A percentile compares a stretch with the other conserved stretches of the same genome.
Conservation (phyloP, 495 filamentous ascomycete genomes). For the Podospora tetraspora region DNA sequence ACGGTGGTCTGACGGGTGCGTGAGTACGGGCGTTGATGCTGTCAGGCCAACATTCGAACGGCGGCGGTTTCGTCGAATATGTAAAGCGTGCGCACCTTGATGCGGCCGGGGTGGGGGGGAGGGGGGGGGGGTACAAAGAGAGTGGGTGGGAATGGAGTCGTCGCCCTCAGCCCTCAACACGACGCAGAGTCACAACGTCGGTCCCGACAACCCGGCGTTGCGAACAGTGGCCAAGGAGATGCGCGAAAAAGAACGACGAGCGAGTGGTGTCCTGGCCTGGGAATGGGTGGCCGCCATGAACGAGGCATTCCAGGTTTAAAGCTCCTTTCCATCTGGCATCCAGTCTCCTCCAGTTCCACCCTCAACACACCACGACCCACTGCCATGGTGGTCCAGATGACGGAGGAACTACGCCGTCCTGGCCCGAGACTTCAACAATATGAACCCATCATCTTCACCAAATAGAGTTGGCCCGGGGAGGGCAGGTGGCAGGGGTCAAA, state of each 20-base stretch:
- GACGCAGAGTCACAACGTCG: conserved; percentile 25
- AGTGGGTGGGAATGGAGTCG: background rate
- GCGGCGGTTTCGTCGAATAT: background rate
- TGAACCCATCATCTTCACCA: background rate
- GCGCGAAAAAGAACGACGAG: conserved; percentile 1
- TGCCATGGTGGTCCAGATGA: conserved; percentile 1
- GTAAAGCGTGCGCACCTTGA: background rate
- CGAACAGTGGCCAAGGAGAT: background rate
- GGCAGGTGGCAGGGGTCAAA: background rate
- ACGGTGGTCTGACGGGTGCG: background rate
- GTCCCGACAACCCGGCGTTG: conserved; percentile 20
- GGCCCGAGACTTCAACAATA: background rate
- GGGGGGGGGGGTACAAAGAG: background rate
- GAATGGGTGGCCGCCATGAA: background rate
- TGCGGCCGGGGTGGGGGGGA: background rate
- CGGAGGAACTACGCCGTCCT: background rate
- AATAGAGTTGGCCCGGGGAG: background rate
- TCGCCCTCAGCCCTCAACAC: background rate
- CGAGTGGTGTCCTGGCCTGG: background rate
- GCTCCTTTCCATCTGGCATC: background rate
- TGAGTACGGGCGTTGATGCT: background rate
- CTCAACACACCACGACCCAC: background rate
- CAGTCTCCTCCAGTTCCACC: background rate
- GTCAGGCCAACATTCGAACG: background rate
- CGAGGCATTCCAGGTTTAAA: conserved; percentile 7